Evolutionary conservation across 148 eudicot genomes (phyloP).

Genomic region (Rhododendron molle): DNA sequence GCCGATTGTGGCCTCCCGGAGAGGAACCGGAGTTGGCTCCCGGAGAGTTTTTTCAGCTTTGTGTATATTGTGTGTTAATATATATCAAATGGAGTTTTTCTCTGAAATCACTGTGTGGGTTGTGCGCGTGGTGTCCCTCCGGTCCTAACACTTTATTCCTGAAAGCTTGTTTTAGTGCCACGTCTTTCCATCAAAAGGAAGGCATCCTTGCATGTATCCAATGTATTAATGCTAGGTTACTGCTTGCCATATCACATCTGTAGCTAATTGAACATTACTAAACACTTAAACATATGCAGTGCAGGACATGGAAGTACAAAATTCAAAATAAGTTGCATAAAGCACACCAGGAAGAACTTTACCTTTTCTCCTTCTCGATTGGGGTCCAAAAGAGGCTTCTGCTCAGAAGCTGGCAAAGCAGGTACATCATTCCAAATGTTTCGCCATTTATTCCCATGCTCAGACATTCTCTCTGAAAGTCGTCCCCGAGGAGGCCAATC

Average conservation of each 20-base stretch:
- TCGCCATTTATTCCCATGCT: conserved; percentile 79
- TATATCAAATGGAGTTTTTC: no score
- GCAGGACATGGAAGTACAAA: not conserved
- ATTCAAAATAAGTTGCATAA: not conserved
- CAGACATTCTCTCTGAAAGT: conserved; percentile 93
- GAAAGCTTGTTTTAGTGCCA: not conserved
- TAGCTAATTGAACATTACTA: not conserved
- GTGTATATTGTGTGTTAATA: no score
- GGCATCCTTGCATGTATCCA: not conserved
- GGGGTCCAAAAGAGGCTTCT: conserved; percentile 87
- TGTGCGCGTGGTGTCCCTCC: no score
- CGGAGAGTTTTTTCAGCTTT: no score
- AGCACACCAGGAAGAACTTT: conserved; percentile 4
- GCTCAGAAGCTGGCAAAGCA: conserved; percentile 76
- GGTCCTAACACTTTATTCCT: not conserved
- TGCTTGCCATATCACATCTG: not conserved
- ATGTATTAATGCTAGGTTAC: not conserved
- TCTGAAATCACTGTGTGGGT: no score
- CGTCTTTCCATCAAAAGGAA: not conserved
- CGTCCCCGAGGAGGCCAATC: conserved; percentile 89
- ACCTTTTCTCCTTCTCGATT: conserved; percentile 98
- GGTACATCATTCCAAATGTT: conserved; percentile 88
- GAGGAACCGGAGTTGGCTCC: no score
- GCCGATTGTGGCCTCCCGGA: no score
- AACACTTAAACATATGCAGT: not conserved